These are phyloP conservation scores for Aspergillus melleus DNA, from an alignment of 2,329 filamentous ascomycete genomes.

Conservation along the genomic window DNA sequence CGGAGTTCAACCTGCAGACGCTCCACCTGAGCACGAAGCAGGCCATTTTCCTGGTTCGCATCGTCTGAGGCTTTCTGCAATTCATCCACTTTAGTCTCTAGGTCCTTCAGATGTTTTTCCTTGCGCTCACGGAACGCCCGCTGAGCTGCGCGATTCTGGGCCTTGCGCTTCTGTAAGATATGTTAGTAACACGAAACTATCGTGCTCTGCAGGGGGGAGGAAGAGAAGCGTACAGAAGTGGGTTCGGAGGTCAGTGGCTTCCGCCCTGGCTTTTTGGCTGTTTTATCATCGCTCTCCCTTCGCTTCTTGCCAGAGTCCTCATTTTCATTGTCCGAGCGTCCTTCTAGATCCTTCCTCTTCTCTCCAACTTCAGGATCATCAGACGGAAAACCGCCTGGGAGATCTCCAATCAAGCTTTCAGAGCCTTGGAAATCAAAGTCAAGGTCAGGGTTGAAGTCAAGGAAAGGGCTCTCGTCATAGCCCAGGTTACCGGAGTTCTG, in stretches of 20 bases:
- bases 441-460: constrained; percentile 79
- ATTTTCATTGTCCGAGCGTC: constrained; percentile 60
- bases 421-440: constrained; percentile 69
- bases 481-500: constrained; percentile 48
- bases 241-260: constrained; percentile 96
- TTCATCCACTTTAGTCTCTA: constrained; percentile 59
- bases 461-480: constrained; percentile 73
- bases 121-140: constrained; percentile 92
- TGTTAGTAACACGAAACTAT: constrained; percentile 21
- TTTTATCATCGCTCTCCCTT: constrained; percentile 79
- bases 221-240: constrained; percentile 74
- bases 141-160: constrained; percentile 90
- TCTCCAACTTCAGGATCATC: constrained; percentile 58
- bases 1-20: constrained; percentile 79
- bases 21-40: constrained; percentile 84
- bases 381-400: constrained; percentile 52
- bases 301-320: constrained; percentile 67
- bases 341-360: constrained; percentile 57
- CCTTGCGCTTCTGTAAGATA: constrained; percentile 61
- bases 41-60: constrained; percentile 79
- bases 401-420: constrained; percentile 72
- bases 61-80: constrained; percentile 79
- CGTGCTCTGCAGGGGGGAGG: background rate
- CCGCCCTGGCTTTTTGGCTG: constrained; percentile 90
- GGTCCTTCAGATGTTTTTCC: constrained; percentile 67